Base-by-base conservation (phyloP, 1,139 yeast genomes). In the Pichia sp. region DNA sequence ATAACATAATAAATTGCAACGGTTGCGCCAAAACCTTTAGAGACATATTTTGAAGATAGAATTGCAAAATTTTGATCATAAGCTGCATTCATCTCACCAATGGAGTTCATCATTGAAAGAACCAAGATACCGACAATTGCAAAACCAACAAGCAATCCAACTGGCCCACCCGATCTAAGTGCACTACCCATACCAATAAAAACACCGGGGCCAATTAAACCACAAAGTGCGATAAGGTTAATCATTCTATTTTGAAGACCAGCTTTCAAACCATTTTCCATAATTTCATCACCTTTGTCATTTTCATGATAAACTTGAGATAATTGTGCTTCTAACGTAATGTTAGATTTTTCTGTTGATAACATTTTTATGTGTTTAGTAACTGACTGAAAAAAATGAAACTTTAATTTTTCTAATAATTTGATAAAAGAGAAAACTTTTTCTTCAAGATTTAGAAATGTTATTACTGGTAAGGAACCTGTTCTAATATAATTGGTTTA, bases 61-160 rank as follows among this genome's bases (percentile, higher is more conserved):
- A 79, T 71, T 22, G 80, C 74, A 57, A 79, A 79, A 38, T 78
- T 78, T 40, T 77, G 74, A 32, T 81, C 83, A 46, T 73, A 76
- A 30, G 71, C 57, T 1, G 82, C 74, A 38, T 79, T 73, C 54
- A 79, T 58, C 56, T 79, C 85, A 39, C 84, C 84, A 53, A 79
- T 67, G 18, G 76, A 70, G 51, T 73, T 77, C 78, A 79, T 76
- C 77, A 79, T 76, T 11, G 76, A 65, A 38, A 78, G 69, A 0
- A 80, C 82, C 41, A 79, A 64, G n/a, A 78, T 51, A 15, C 82
- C 83, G 46, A 78, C 73, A 34, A 79, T 64, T 0, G 75, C 74
- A 43, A 53, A 57, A 39, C 82, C 82, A 3, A 79, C 59, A 23
- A 58, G 35, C 11, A 57, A 5, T 70, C 76, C 61, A 44, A 56